These are phyloP conservation scores for Alternaria metachromatica DNA, from an alignment of 2,329 filamentous ascomycete genomes.

Conservation along the genomic window DNA sequence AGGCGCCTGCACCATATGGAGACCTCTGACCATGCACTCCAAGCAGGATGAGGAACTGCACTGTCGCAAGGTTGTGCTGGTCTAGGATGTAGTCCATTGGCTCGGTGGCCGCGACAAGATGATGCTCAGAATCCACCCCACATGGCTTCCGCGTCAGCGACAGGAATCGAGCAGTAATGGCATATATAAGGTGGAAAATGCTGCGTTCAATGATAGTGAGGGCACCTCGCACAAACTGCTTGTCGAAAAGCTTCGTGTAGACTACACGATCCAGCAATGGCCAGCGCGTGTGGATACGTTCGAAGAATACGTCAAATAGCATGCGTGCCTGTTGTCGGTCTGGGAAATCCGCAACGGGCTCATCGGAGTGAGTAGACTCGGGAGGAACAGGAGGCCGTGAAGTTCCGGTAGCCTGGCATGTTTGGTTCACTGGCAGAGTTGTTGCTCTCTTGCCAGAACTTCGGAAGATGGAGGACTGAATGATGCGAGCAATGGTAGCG, in stretches of 20 bases:
- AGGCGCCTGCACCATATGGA: slow-evolving; percentile 36
- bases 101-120: slow-evolving; percentile 31
- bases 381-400: slow-evolving; percentile 6
- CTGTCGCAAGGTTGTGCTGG: slow-evolving; percentile 32
- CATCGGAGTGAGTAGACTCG: slow-evolving; percentile 5
- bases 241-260: slow-evolving; percentile 29
- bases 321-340: slow-evolving; percentile 21
- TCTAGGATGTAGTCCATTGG: slow-evolving; percentile 34
- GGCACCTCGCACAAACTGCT: slow-evolving; percentile 25
- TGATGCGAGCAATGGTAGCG: slow-evolving; percentile 36
- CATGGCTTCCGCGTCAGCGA: slow-evolving; percentile 34
- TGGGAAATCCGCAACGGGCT: slow-evolving; percentile 13
- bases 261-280: slow-evolving; percentile 32
- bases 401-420: background rate
- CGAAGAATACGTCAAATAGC: slow-evolving; percentile 34
- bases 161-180: slow-evolving; percentile 35
- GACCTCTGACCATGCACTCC: slow-evolving; percentile 36
- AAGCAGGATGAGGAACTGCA: slow-evolving; percentile 34
- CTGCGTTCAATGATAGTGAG: slow-evolving; percentile 30
- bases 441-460: slow-evolving; percentile 7
- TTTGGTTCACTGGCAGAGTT: background rate
- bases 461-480: slow-evolving; percentile 35
- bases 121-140: slow-evolving; percentile 32
- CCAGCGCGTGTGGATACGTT: slow-evolving; percentile 36
- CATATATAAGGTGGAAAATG: slow-evolving; percentile 35